Evolutionary conservation across 495 filamentous ascomycete genomes (phyloP).

Genomic region (Aspergillus homomorphus): DNA sequence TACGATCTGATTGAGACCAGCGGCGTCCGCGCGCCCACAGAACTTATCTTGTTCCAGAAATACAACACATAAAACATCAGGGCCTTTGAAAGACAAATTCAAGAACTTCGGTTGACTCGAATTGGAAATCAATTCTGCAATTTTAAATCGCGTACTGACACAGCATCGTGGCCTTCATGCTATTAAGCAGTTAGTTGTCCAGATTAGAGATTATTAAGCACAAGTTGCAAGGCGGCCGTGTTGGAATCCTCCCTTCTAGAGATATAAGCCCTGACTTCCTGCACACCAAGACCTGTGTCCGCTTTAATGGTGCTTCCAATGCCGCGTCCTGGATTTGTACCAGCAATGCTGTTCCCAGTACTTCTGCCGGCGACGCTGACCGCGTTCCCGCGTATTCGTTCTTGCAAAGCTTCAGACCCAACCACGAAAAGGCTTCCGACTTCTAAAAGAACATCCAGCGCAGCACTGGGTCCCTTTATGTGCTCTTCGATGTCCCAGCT

Average conservation of each 20-base stretch:
- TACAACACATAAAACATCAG: no score
- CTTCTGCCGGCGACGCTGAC: slow-evolving; percentile 28
- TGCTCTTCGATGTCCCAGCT: slow-evolving; percentile 74
- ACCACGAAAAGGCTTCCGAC: slow-evolving; percentile 97
- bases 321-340: slow-evolving; percentile 22
- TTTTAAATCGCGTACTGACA: not conserved
- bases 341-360: slow-evolving; percentile 17
- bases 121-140: not conserved
- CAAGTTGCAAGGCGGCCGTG: slow-evolving; percentile 75
- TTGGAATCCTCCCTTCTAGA: slow-evolving; percentile 76
- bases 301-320: slow-evolving; percentile 25
- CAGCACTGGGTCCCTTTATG: slow-evolving; percentile 51
- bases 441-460: slow-evolving; percentile 82
- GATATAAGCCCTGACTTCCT: slow-evolving; percentile 81
- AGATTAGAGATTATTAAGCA: slow-evolving; percentile 57
- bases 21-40: no score
- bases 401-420: slow-evolving; percentile 80
- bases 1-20: no score
- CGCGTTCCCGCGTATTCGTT: slow-evolving; percentile 62
- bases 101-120: not conserved
- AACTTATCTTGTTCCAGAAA: no score
- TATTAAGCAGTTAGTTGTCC: no score
- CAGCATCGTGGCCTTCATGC: not conserved
- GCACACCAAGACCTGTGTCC: slow-evolving; percentile 56
- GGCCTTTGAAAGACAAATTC: no score